Conservation (phyloP, 352 stramenopile genomes). For the Globisporangium echinulatum region DNA sequence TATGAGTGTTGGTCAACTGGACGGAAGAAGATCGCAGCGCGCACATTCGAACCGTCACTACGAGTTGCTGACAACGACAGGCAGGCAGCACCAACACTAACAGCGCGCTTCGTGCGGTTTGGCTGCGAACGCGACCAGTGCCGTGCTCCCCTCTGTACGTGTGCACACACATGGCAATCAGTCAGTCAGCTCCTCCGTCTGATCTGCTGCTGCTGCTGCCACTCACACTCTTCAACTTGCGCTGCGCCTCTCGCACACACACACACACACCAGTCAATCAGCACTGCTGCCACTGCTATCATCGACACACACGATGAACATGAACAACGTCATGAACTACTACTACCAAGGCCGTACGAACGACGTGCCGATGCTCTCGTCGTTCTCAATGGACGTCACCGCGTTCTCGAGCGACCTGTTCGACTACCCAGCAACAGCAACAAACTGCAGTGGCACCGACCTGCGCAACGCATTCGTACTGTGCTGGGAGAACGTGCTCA, state of each 20-base stretch:
- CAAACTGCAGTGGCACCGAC: slow-evolving; percentile 7
- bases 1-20: too few relatives aligned
- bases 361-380: slow-evolving; percentile 34
- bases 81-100: too few relatives aligned
- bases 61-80: too few relatives aligned
- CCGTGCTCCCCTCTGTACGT: neutral
- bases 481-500: slow-evolving; percentile 64
- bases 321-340: slow-evolving; percentile 27
- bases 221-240: slow-evolving; percentile 12
- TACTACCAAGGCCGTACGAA: slow-evolving; percentile 21
- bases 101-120: too few relatives aligned
- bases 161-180: neutral
- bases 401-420: slow-evolving; percentile 50
- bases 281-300: neutral
- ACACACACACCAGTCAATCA: neutral
- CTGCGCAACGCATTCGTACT: slow-evolving; percentile 56
- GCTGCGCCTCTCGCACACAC: neutral
- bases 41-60: neutral
- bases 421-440: slow-evolving; percentile 33
- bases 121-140: neutral
- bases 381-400: slow-evolving; percentile 58
- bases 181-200: neutral
- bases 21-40: too few relatives aligned
- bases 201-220: slow-evolving; percentile 1
- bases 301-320: slow-evolving; percentile 7